Evolutionary conservation across 2,329 filamentous ascomycete species (phyloP), one percentile per base, ranked within the genome.

Genomic region (Colletotrichum truncatum): DNA sequence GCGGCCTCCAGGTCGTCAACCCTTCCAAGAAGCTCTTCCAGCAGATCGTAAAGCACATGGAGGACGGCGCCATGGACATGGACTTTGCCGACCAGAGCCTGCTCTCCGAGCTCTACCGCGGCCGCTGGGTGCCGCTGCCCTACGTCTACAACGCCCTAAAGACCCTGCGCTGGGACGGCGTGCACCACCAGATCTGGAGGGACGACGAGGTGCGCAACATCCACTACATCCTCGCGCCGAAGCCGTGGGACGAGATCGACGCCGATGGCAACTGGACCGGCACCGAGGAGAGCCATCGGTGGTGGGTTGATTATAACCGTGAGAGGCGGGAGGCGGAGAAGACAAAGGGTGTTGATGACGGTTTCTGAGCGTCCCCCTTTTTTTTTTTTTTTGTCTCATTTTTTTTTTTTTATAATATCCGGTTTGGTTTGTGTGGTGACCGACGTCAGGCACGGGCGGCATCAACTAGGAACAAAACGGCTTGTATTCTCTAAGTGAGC

Each of bases 121-220:
- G 80, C 32, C 79, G 85, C 32, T 90, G 87, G 87, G 83, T 86
- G 11, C 73, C 84, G 6, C 77, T 90, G 70, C 86, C 87, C 2
- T 89, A 89, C 70, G 77, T 83, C 12, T 89, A 89, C 74, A 90
- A 90, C 69, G 87, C 86, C 9, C 81, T 90, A 67, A 89, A 89
- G 82, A 89, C 87, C 14, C 66, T 89, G 78, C 77, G 85, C 14
- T 81, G 81, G 78, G 70, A 78, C 14, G 80, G 78, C 11, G 85
- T 88, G 28, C 87, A 90, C 70, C 74, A 76, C 26, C 71, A 76
- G 60, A 85, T 90, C 61, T 90, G 87, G 87, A 75, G 78, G 10
- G 87, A 90, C 69, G 83, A 83, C 16, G 73, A 77, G 39, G 85
- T 89, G 52, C 88, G 87, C 78, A 88, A 88, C 69, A 74, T 90